These are phyloP conservation scores for Cercospora janseana DNA, from an alignment of 2,329 filamentous ascomycete species.

Conservation along the genomic window DNA sequence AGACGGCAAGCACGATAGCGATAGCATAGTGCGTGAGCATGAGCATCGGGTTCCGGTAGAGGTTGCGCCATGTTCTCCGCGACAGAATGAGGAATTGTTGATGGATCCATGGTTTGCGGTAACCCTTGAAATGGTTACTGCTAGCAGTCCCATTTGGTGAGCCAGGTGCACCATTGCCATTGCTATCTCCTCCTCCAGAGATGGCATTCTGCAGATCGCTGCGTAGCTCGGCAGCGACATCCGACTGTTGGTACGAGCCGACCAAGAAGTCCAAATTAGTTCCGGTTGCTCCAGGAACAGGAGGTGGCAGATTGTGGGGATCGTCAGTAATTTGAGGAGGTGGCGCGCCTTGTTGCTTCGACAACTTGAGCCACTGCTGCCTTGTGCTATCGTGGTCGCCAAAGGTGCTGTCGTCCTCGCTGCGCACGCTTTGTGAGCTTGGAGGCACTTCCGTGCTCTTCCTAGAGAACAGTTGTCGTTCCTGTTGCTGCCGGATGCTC, in stretches of 20 bases:
- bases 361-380: slow-evolving; percentile 62
- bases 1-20: slow-evolving; percentile 87
- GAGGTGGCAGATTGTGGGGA: slow-evolving; percentile 41
- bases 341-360: slow-evolving; percentile 49
- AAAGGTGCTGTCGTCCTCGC: slow-evolving; percentile 54
- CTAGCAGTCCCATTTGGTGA: slow-evolving; percentile 53
- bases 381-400: slow-evolving; percentile 43
- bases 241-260: slow-evolving; percentile 70
- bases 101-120: slow-evolving; percentile 73
- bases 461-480: slow-evolving; percentile 84
- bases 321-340: slow-evolving; percentile 56
- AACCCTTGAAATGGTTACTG: slow-evolving; percentile 62
- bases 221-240: slow-evolving; percentile 69
- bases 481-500: slow-evolving; percentile 82
- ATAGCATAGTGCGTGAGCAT: slow-evolving; percentile 99
- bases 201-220: slow-evolving; percentile 77
- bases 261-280: slow-evolving; percentile 84
- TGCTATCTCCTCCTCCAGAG: slow-evolving; percentile 62
- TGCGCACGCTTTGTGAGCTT: slow-evolving; percentile 49
- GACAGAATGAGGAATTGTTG: slow-evolving; percentile 89
- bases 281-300: slow-evolving; percentile 51
- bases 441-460: slow-evolving; percentile 60
- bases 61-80: slow-evolving; percentile 88
- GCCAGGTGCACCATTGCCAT: slow-evolving; percentile 52
- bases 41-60: slow-evolving; percentile 95